Evolutionary conservation across 164 flowering plant species (phyloP), one percentile per base, ranked within the genome.

Genomic region (Aristolochia contorta): DNA sequence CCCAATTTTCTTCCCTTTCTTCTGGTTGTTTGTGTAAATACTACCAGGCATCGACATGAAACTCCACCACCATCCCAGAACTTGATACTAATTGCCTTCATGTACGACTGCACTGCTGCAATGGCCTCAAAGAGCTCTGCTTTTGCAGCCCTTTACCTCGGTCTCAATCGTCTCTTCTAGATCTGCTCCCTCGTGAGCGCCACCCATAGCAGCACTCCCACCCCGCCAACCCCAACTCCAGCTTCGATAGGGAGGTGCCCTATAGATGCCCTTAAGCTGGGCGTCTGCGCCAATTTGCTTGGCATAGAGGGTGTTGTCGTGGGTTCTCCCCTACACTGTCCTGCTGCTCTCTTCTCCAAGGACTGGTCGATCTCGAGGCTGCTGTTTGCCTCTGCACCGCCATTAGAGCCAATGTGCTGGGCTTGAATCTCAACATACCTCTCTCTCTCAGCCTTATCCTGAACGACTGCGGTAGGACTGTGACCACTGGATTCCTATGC

Each of bases 351-450:
- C 79, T 83, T 65, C 54, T 85, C 24, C 12, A 72, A 30, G 91
- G 87, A 56, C 81, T 85, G 16, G 82, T 45, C 0, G 81, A 83
- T 60, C 74, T 80, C 6, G 88, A 85, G 48, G 88, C 84, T 0
- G 86, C 88, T 1, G 67, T 78, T 10, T 83, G 88, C 77, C 85
- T 83, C 32, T 83, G 88, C 78, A 78, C 82, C 45, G 82, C 79
- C 61, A 73, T 85, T 33, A 85, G 62, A 59, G 86, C 83, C n/a
- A 81, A 78, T 52, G 47, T 80, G 41, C 58, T 83, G 61, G 84
- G 82, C 33, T 62, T 81, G 62, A 80, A 82, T 47, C 75, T 81
- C 20, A 75, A 77, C 30, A 22, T 83, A 20, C 85, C 83, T 0
- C 2, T 85, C 33, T 68, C 80, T 4, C 79, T 85, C 37, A 76